phyloP scores from a whole-genome alignment of 225 moss, liverwort and hornwort species.

The Pleurozium schreberi region DNA sequence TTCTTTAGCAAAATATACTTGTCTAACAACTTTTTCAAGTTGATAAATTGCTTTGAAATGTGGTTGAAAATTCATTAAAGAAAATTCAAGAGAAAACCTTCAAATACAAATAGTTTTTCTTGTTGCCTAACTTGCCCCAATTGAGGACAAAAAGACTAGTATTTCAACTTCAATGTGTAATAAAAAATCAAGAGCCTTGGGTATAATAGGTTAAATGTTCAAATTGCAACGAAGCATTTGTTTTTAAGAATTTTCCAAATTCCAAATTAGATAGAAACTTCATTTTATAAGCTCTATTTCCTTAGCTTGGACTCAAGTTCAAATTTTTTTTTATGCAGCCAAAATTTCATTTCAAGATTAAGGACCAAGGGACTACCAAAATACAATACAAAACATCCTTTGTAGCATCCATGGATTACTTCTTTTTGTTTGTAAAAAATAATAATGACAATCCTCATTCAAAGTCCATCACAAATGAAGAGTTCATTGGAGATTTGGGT shows the following conservation, averaged over 20 bases:
- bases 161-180: not conserved
- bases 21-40: not conserved
- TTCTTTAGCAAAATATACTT: not conserved
- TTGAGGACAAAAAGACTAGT: not conserved
- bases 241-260: not conserved
- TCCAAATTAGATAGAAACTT: not conserved
- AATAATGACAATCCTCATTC: not conserved
- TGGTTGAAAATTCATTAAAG: not conserved
- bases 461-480: not conserved
- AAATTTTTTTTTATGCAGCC: not conserved
- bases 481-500: not conserved
- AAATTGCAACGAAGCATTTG: not conserved
- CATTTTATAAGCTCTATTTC: not conserved
- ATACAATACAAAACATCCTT: fast-evolving
- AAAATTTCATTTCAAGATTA: not conserved
- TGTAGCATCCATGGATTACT: too few species aligned
- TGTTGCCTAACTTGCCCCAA: fast-evolving
- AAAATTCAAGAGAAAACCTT: not conserved
- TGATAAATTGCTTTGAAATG: not conserved
- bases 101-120: not conserved
- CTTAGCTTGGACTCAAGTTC: not conserved
- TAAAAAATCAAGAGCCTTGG: not conserved
- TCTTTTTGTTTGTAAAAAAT: too few species aligned
- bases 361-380: not conserved
- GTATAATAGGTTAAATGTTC: not conserved